These are phyloP conservation scores for Cokeromyces recurvatus DNA, from an alignment of 371 early-diverging fungal genomes.

Conservation along the genomic window DNA sequence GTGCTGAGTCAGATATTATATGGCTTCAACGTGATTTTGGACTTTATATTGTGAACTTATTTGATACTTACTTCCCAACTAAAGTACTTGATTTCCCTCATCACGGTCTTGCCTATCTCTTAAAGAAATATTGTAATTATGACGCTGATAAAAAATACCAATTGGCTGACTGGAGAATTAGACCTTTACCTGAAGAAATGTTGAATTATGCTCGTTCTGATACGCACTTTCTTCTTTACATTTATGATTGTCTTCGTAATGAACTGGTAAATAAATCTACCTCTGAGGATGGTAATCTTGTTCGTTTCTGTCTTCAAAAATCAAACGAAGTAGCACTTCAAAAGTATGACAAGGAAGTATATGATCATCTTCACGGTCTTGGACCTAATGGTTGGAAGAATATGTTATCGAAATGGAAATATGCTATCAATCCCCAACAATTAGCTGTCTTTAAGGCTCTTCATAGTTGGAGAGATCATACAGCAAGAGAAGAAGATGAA, in stretches of 20 bases:
- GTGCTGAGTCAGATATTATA: constrained; percentile 92
- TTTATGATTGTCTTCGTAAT: constrained; percentile 89
- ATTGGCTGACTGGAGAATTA: constrained; percentile 95
- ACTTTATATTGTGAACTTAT: constrained; percentile 90
- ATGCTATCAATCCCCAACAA: constrained; percentile 55
- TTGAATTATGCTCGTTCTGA: constrained; percentile 89
- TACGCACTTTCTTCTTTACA: constrained; percentile 93
- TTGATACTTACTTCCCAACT: constrained; percentile 95
- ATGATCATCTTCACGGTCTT: constrained; percentile 71
- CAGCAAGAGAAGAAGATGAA: constrained; percentile 91
- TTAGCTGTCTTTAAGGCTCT: constrained; percentile 80
- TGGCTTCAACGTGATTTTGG: constrained; percentile 99
- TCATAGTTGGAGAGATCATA: constrained; percentile 90
- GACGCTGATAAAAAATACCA: constrained; percentile 92
- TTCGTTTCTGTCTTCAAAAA: constrained; percentile 63
- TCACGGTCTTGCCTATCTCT: constrained; percentile 80
- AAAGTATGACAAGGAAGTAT: constrained; percentile 72
- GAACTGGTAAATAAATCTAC: constrained; percentile 62
- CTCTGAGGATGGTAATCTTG: constrained; percentile 53
- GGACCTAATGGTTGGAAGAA: constrained; percentile 77
- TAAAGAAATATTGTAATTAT: constrained; percentile 75
- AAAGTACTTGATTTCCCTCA: constrained; percentile 65
- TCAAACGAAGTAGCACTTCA: constrained; percentile 67
- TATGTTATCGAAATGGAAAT: constrained; percentile 60
- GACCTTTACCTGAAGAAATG: constrained; percentile 92